A percentile compares a stretch with the other conserved stretches of the same genome.
These are phyloP conservation scores for Turritis glabra DNA, from an alignment of 345 rosid species.

Conservation along the genomic window DNA sequence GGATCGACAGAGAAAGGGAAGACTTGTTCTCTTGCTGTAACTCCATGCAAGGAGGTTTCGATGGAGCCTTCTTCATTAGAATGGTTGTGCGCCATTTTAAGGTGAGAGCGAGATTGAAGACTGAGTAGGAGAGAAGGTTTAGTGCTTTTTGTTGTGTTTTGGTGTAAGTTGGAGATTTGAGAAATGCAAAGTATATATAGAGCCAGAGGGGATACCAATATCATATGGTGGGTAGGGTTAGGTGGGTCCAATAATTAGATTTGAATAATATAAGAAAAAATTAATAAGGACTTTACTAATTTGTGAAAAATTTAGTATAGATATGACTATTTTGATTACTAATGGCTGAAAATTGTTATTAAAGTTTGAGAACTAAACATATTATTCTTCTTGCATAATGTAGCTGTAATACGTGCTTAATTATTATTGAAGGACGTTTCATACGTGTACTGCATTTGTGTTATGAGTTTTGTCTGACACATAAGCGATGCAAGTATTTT, in stretches of 20 bases:
- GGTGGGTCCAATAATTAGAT: slow-evolving; percentile 7
- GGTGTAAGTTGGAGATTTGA: slow-evolving; percentile 22
- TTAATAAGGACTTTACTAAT: not conserved
- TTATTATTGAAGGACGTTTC: not conserved
- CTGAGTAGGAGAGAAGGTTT: not conserved
- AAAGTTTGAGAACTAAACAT: not conserved
- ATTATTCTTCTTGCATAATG: not conserved
- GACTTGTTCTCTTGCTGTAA: slow-evolving; percentile 58
- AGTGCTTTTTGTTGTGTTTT: slow-evolving; percentile 22
- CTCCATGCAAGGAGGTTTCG: slow-evolving; percentile 75
- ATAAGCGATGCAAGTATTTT: not conserved
- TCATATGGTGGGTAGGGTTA: slow-evolving; percentile 11
- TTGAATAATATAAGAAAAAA: not conserved
- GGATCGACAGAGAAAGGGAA: slow-evolving; percentile 54
- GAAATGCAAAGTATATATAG: slow-evolving; percentile 27
- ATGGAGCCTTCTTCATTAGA: slow-evolving; percentile 36
- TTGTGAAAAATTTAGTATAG: not conserved
- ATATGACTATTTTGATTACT: not conserved
- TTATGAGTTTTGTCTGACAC: slow-evolving; percentile 2
- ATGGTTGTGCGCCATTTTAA: slow-evolving; percentile 36
- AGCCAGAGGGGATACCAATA: slow-evolving; percentile 9
- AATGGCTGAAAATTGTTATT: not conserved
- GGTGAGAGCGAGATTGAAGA: not conserved
- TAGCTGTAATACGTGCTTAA: not conserved
- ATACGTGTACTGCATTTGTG: too few species aligned